A percentile compares a stretch with the other conserved stretches of the same genome.
Conservation (phyloP, 2,329 filamentous ascomycete genomes). For the Xylariales sp. region DNA sequence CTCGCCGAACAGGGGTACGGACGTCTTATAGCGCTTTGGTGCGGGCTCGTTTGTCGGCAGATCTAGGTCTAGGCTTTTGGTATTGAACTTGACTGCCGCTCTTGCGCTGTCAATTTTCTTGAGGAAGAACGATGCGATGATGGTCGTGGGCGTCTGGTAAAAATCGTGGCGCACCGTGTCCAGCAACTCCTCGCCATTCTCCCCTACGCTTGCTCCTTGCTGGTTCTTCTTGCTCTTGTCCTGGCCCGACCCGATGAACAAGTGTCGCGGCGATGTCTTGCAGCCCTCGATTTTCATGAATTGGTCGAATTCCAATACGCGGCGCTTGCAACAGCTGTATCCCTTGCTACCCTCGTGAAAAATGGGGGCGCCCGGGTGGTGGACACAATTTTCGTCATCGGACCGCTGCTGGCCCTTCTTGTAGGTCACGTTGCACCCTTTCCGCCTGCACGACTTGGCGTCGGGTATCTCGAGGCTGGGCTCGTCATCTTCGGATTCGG, state of each 20-base stretch:
- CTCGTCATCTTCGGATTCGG: constrained; percentile 91
- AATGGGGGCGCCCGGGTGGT: constrained; percentile 90
- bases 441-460: constrained; percentile 81
- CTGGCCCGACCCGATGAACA: constrained; percentile 84
- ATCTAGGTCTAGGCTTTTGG: constrained; percentile 76
- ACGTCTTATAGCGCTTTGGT: constrained; percentile 80
- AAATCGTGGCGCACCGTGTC: constrained; percentile 88
- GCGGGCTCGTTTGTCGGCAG: constrained; percentile 83
- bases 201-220: constrained; percentile 41
- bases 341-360: constrained; percentile 99
- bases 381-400: constrained; percentile 80
- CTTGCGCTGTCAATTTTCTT: constrained; percentile 94
- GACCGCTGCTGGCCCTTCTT: constrained; percentile 65
- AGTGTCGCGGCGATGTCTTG: constrained; percentile 80
- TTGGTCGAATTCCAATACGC: constrained; percentile 96
- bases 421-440: constrained; percentile 77
- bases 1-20: constrained; percentile 78
- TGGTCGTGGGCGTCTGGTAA: constrained; percentile 87
- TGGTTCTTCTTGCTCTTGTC: constrained; percentile 58
- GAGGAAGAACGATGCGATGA: constrained; percentile 92
- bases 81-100: constrained; percentile 76
- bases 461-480: constrained; percentile 77
- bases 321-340: constrained; percentile 95
- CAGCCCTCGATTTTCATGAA: constrained; percentile 97
- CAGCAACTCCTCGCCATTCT: constrained; percentile 76